A percentile compares a stretch with the other conserved stretches of the same genome.
Evolutionary conservation across 2,329 filamentous ascomycete genomes (phyloP).

Genomic region (Colletotrichum musae): DNA sequence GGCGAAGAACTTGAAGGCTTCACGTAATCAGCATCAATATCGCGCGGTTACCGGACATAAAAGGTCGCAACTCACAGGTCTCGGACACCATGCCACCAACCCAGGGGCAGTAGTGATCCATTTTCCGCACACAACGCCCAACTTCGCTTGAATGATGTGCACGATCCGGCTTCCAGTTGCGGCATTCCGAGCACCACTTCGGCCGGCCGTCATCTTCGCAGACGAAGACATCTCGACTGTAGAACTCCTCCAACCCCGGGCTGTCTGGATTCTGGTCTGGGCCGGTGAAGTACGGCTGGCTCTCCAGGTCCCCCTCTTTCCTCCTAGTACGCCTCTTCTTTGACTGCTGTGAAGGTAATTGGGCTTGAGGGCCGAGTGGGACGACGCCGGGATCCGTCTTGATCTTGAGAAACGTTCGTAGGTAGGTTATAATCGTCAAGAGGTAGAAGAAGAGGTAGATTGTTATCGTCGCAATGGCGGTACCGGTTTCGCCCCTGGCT

Average conservation of each 20-base stretch:
- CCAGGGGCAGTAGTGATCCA: constrained; percentile 98
- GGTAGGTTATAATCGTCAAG: constrained; percentile 76
- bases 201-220: constrained; percentile 89
- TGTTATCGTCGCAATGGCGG: constrained; percentile 78
- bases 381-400: constrained; percentile 81
- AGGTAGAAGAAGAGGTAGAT: constrained; percentile 81
- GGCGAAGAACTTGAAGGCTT: constrained; percentile 90
- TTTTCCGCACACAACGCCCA: constrained; percentile 85
- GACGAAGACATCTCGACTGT: constrained; percentile 85
- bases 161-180: constrained; percentile 89
- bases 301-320: constrained; percentile 51
- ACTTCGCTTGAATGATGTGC: constrained; percentile 90
- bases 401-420: constrained; percentile 79
- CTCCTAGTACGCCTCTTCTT: constrained; percentile 45
- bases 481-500: constrained; percentile 61
- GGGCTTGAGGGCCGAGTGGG: constrained; percentile 64
- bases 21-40: constrained; percentile 9
- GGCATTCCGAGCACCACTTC: constrained; percentile 87
- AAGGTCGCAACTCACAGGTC: constrained; percentile 66
- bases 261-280: constrained; percentile 70
- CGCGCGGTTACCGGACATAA: constrained; percentile 17
- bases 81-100: constrained; percentile 95
- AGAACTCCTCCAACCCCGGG: constrained; percentile 81
- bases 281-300: constrained; percentile 50
- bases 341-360: constrained; percentile 32